A percentile compares a stretch with the other conserved stretches of the same genome.
phyloP scores from a whole-genome alignment of 2,329 filamentous ascomycete species.

The Hypoxylon sp. region DNA sequence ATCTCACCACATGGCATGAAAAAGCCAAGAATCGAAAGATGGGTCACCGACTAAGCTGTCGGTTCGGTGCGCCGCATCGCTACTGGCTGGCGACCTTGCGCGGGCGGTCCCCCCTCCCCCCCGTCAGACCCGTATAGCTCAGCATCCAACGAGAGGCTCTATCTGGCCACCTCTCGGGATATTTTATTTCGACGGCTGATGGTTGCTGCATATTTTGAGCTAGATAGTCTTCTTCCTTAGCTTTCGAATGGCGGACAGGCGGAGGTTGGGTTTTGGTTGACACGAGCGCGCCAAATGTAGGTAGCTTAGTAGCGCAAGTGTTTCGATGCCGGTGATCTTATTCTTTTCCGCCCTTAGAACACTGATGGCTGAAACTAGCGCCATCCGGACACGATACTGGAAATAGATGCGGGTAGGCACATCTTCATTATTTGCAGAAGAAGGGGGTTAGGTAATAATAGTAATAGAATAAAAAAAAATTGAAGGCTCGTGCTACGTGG shows the following conservation, averaged over 20 bases:
- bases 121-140: constrained; percentile 28
- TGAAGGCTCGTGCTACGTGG: constrained; percentile 13
- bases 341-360: constrained; percentile 7
- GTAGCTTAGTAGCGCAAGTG: constrained; percentile 2
- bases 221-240: constrained; percentile 22
- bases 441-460: constrained; percentile 11
- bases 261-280: constrained; percentile 27
- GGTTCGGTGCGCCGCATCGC: constrained; percentile 17
- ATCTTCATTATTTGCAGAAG: no score
- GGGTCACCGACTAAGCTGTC: constrained; percentile 16
- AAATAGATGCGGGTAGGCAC: constrained; percentile 18
- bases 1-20: constrained; percentile 24
- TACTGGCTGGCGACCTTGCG: constrained; percentile 14
- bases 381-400: constrained; percentile 14
- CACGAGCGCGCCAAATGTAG: constrained; percentile 26
- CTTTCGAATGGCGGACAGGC: constrained; percentile 16
- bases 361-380: constrained; percentile 3
- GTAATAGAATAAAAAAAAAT: constrained; percentile 13
- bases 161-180: constrained; percentile 15
- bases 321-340: neutral
- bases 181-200: constrained; percentile 34
- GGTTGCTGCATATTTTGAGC: no score
- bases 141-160: constrained; percentile 31
- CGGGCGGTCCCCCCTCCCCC: no score
- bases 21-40: constrained; percentile 23